Percentiles rank a stretch among this genome's conserved stretches.
Conservation (phyloP, 768 basidiomycete species). For the Hirschioporus abietinus region DNA sequence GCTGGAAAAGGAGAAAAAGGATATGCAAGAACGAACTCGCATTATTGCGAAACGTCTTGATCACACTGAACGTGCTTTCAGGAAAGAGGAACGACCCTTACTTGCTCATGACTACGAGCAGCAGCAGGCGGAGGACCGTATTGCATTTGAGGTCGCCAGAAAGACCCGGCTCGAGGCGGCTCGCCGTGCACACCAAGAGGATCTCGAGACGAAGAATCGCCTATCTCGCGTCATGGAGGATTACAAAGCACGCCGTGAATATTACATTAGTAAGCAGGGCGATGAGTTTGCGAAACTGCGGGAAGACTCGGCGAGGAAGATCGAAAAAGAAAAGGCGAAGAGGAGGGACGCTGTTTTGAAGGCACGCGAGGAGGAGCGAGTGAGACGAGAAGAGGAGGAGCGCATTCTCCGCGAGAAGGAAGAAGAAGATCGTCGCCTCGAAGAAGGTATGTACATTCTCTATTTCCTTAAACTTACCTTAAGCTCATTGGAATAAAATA, state of each 20-base stretch:
- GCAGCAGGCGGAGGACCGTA: conserved; percentile 76
- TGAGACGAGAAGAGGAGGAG: conserved; percentile 36
- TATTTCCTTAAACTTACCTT: neutral
- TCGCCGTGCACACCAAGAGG: conserved; percentile 52
- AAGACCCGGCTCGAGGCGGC: conserved; percentile 51
- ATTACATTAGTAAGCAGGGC: conserved; percentile 49
- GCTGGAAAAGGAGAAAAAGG: conserved; percentile 94
- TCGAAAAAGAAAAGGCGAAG: conserved; percentile 82
- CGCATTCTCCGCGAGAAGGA: conserved; percentile 27
- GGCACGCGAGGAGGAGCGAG: conserved; percentile 53
- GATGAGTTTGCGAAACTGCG: conserved; percentile 61
- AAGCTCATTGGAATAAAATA: conserved; percentile 10
- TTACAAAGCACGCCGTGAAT: conserved; percentile 48
- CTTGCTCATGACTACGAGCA: conserved; percentile 79
- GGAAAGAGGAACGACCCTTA: conserved; percentile 87
- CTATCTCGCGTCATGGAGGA: conserved; percentile 70
- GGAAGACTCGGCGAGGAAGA: conserved; percentile 57
- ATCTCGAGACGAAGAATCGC: conserved; percentile 70
- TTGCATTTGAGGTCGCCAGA: conserved; percentile 60
- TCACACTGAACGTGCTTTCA: conserved; percentile 90
- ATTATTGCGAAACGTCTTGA: conserved; percentile 87
- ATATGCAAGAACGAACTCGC: conserved; percentile 74
- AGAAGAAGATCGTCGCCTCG: conserved; percentile 35
- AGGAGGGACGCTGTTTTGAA: conserved; percentile 52
- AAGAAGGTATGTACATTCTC: conserved; percentile 41